Evolutionary conservation across 2,329 filamentous ascomycete species (phyloP), one percentile per base, ranked within the genome.

Genomic region (Sporothrix curviconia): DNA sequence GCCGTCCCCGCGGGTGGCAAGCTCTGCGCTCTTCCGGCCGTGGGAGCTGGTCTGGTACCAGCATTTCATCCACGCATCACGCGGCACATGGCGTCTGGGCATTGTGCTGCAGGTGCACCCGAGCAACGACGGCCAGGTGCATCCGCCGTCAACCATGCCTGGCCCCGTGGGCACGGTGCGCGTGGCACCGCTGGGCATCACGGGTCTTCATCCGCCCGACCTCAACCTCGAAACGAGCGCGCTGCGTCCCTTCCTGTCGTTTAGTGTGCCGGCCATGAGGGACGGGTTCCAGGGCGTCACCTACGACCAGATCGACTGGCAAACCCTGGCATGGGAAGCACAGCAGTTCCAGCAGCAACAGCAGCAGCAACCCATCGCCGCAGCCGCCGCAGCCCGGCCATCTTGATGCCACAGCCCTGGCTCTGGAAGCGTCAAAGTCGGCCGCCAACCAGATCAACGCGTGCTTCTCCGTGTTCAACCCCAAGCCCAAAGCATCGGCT

Each of bases 341-440:
- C 56, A 63, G 14, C 55, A 62, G 36, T 58, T 54, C 1, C 32
- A 44, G 9, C 61, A 62, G 9, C 61, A 64, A 43, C 60, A 57
- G 9, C 46, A 43, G n/a, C 47, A 57, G 25, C 37, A 30, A n/a
- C n/a, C n/a, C n/a, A n/a, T n/a, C n/a, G n/a, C 49, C 47, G 34
- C 54, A 53, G 28, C 25, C 37, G 24, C 25, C 34, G 14, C 25
- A 12, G 37, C 22, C 40, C 2, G 51, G 37, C 15, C 49, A 24
- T 8, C 54, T 46, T 49, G 60, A 58, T 40, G 53, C 52, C 19
- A 58, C 50, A 17, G 55, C 42, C 2, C 55, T 70, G 17, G 65
- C 66, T n/a, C 67, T 72, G 37, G 70, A 72, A 52, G 69, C 69
- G n/a, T 69, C 67, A 47, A 72, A 72, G 64, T 63, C 71, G 60